Base-by-base conservation (phyloP, 2,329 filamentous ascomycete species). In the Hawksworthiomyces lignivorus region DNA sequence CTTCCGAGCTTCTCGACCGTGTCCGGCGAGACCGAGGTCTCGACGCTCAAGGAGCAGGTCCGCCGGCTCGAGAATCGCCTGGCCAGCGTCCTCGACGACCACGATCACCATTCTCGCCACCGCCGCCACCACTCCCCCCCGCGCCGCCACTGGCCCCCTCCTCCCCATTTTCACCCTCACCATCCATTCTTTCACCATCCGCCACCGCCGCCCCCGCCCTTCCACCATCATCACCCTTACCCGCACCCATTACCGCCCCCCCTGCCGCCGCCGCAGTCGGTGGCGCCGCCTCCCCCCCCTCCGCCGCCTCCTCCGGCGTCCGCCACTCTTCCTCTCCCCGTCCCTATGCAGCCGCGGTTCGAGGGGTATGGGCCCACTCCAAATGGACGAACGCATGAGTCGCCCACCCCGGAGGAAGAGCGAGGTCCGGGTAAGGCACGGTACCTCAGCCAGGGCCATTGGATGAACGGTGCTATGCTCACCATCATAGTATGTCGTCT, bases 381-480 rank as follows among this genome's bases (percentile, higher is more conserved):
- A 3, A 22, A 22, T 15, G 39, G 27, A 28, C 41, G 29, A 18
- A 34, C 22, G 12, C 36, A 29, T 8, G 36, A 27, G 7, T 35
- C 36, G 12, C 26, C 35, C 8, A n/a, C 24, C 3, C 12, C 32
- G 7, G 42, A 42, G 18, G 35, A 32, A 22, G 39, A 48, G 6
- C 18, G 8, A 21, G 19, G 37, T 47, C 22, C 35, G 18, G 19
- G 11, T 47, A 81, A 80, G 51, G 70, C 68, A 0, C 64, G 75
- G 0, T 52, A 78, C 1, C 74, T 77, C 50, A 76, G 75, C 1
- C 69, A 69, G 50, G 76, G 71, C 22, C 72, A 77, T 50, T 78
- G 72, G 68, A 64, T 75, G n/a, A 73, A 49, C 11, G 47, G 47
- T 4, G 47, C 42, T 0, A 4, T 70, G 45, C 62, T 62, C 2